Conservation (phyloP, 495 filamentous ascomycete genomes). For the Tuber calosporum region DNA sequence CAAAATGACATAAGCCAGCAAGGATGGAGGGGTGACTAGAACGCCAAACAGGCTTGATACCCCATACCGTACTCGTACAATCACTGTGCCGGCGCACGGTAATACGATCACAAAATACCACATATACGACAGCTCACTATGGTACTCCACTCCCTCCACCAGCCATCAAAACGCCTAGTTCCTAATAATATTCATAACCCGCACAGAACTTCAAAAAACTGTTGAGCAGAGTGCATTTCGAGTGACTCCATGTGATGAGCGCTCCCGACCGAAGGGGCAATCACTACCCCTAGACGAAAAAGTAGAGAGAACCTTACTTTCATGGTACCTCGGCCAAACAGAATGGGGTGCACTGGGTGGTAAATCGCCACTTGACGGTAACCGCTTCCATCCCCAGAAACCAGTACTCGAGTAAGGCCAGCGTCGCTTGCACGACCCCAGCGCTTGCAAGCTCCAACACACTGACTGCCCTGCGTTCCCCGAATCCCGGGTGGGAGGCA, state of each 20-base stretch:
- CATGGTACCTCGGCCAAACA: background rate
- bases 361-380: background rate
- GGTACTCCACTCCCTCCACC: background rate
- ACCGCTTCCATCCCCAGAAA: background rate
- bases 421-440: background rate
- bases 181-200: background rate
- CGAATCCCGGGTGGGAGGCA: background rate
- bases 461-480: background rate
- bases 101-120: background rate
- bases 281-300: background rate
- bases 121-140: background rate
- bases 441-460: background rate
- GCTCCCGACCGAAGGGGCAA: background rate
- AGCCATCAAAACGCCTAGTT: background rate
- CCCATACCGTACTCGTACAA: too few species aligned
- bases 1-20: background rate
- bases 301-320: background rate
- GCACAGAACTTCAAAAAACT: background rate
- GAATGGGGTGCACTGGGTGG: background rate
- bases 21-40: background rate
- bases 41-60: background rate
- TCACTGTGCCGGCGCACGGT: too few species aligned
- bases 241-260: background rate
- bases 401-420: background rate
- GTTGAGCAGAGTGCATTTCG: background rate